Conservation (phyloP, 192 early-diverging fungal species). For the Mortierella claussenii region DNA sequence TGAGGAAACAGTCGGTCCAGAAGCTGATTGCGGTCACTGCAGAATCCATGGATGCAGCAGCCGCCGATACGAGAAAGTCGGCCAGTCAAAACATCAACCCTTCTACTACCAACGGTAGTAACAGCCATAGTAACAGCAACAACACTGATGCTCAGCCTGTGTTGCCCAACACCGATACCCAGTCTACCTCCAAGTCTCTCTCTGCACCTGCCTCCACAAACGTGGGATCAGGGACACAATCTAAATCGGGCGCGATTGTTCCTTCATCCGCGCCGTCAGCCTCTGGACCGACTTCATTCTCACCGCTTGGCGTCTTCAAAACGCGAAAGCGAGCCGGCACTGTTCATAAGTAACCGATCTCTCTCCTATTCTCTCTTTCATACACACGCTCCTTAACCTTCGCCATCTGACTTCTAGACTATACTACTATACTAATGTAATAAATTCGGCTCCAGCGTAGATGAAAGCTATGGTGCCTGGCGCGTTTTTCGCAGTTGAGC, state of each 20-base stretch:
- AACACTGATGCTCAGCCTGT: too few species aligned
- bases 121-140: background rate
- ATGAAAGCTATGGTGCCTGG: too few species aligned
- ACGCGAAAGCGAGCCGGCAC: constrained; percentile 44
- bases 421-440: too few species aligned
- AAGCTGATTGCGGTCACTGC: constrained; percentile 45
- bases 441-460: too few species aligned
- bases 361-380: background rate
- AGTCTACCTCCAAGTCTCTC: background rate
- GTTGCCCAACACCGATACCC: constrained; percentile 8
- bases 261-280: background rate
- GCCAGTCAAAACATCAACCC: background rate
- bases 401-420: too few species aligned
- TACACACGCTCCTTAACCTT: too few species aligned
- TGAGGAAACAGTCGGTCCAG: constrained; percentile 56
- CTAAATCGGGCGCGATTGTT: constrained; percentile 2
- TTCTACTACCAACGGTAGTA: background rate
- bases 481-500: too few species aligned
- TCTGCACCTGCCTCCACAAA: background rate
- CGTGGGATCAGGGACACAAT: too few species aligned
- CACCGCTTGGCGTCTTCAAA: constrained; percentile 31
- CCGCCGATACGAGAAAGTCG: background rate
- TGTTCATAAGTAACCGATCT: constrained; percentile 12
- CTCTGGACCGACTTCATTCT: constrained; percentile 6
- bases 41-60: constrained; percentile 33